Evolutionary conservation across 179 eudicot genomes (phyloP).

Genomic region (Nepenthes alata): DNA sequence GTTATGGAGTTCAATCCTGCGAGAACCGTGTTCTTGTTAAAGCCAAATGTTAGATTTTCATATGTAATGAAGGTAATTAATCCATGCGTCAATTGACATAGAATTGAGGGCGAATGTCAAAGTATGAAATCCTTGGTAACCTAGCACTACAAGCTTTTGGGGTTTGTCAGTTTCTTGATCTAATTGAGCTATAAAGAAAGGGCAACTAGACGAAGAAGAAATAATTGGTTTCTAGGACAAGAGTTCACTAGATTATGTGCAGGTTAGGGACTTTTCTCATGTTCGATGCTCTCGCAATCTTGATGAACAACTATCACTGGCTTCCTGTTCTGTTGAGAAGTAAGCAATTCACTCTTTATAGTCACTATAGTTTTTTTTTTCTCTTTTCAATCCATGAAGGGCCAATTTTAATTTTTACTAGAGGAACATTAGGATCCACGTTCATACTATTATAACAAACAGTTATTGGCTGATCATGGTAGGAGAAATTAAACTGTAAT

Average conservation of each 20-base stretch:
- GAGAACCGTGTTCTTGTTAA: too few species aligned
- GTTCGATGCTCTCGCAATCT: constrained; percentile 13
- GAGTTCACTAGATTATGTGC: neutral
- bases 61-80: too few species aligned
- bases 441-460: neutral
- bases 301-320: constrained; percentile 12
- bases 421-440: neutral
- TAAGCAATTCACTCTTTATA: constrained; percentile 12
- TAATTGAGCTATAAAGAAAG: too few species aligned
- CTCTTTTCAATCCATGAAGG: neutral
- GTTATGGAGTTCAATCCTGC: neutral
- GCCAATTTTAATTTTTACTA: neutral
- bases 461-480: neutral
- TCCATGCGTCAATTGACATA: too few species aligned
- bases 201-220: too few species aligned
- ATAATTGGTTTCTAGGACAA: too few species aligned
- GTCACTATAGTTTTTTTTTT: neutral
- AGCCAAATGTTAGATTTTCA: too few species aligned
- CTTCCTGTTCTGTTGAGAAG: constrained; percentile 31
- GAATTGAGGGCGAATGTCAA: too few species aligned
- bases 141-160: too few species aligned
- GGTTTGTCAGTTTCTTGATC: too few species aligned
- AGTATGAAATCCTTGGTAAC: too few species aligned
- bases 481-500: neutral
- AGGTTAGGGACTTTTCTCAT: neutral